phyloP scores from a whole-genome alignment of 139 green algal genomes.

The Chlorella sp. region DNA sequence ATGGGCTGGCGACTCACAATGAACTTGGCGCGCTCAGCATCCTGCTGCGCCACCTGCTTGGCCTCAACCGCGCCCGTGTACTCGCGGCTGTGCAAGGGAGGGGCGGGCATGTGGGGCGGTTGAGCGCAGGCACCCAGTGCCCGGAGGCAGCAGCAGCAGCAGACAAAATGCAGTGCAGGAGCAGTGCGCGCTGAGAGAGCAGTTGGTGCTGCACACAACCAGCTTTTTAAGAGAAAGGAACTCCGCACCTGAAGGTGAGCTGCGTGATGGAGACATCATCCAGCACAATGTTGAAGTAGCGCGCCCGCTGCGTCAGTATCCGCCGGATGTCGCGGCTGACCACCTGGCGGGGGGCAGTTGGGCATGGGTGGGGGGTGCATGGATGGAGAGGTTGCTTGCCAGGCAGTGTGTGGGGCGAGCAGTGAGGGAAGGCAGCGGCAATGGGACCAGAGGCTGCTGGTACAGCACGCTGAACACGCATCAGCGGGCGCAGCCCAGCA shows the following conservation, averaged over 20 bases:
- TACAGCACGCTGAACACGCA: too few relatives aligned
- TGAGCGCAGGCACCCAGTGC: neutral
- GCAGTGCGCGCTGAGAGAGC: too few relatives aligned
- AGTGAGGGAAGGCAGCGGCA: too few relatives aligned
- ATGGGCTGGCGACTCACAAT: too few relatives aligned
- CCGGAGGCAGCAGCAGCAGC: too few relatives aligned
- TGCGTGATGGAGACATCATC: conserved; percentile 99
- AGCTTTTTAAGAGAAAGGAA: neutral
- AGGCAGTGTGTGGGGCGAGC: too few relatives aligned
- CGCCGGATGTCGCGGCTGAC: conserved; percentile 92
- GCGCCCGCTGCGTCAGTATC: conserved; percentile 90
- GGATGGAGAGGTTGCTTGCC: neutral
- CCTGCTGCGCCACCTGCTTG: conserved; percentile 99
- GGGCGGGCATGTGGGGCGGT: neutral
- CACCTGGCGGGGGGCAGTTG: conserved; percentile 54
- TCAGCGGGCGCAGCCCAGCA: too few relatives aligned
- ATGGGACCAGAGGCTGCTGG: too few relatives aligned
- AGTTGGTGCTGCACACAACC: too few relatives aligned
- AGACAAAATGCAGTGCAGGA: neutral
- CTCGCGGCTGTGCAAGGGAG: conserved; percentile 61
- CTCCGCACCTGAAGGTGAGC: conserved; percentile 82
- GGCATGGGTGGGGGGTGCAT: neutral
- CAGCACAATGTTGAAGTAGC: conserved; percentile 96
- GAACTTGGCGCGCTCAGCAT: conserved; percentile 97
- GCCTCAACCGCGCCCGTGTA: conserved; percentile 97